These are phyloP conservation scores for Cryptococcus sp. DNA, from an alignment of 1,284 basidiomycete genomes.

Conservation along the genomic window DNA sequence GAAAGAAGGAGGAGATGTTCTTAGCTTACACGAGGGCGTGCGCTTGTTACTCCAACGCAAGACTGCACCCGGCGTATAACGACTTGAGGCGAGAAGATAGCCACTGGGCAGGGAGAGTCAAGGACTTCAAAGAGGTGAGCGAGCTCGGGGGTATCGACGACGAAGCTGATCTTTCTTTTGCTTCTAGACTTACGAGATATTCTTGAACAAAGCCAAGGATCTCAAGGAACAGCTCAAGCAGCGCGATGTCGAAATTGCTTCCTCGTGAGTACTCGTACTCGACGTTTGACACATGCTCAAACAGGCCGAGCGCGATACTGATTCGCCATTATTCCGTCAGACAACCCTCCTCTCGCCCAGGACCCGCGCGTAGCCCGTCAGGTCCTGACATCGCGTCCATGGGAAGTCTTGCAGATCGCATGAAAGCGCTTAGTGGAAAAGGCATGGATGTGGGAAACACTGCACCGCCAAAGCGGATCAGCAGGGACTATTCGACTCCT, in stretches of 20 bases:
- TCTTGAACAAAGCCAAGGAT: constrained; percentile 41
- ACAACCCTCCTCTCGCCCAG: constrained; percentile 13
- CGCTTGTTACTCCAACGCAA: constrained; percentile 30
- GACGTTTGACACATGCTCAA: not conserved
- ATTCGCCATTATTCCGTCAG: not conserved
- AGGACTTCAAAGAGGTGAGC: constrained; percentile 47
- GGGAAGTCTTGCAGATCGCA: constrained; percentile 52
- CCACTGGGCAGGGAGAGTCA: constrained; percentile 33
- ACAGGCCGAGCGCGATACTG: not conserved
- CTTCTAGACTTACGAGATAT: constrained; percentile 37
- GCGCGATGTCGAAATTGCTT: constrained; percentile 26
- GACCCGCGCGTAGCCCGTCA: constrained; percentile 14
- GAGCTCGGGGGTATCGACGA: not conserved
- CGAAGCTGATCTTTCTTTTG: not conserved
- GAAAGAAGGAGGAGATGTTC: constrained; percentile 44
- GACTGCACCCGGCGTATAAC: constrained; percentile 31
- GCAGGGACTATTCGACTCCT: constrained; percentile 26
- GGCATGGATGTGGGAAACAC: constrained; percentile 48
- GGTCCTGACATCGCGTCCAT: constrained; percentile 31
- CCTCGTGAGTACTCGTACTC: constrained; percentile 4
- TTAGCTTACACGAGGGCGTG: constrained; percentile 42
- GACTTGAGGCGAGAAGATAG: constrained; percentile 34
- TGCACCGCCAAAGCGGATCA: constrained; percentile 30
- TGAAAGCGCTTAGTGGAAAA: constrained; percentile 48
- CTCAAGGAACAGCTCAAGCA: constrained; percentile 40